Evolutionary conservation across 768 basidiomycete genomes (phyloP).

Genomic region (Jaapia argillacea): DNA sequence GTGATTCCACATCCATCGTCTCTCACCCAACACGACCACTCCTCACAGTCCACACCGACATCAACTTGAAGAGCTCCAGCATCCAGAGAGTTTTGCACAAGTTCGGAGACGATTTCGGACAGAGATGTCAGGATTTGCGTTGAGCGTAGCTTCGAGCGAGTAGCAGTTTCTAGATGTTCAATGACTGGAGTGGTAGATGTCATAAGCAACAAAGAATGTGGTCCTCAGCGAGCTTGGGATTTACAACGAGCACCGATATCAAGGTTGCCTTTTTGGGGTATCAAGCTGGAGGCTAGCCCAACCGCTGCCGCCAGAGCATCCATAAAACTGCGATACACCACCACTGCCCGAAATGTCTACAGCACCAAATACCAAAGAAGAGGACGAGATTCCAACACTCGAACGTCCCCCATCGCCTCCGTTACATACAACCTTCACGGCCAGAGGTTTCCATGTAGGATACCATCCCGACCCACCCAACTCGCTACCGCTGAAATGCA

Average conservation of each 20-base stretch:
- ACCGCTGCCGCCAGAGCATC: too few relatives aligned
- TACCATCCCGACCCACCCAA: slow-evolving; percentile 5
- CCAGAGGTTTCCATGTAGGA: slow-evolving; percentile 68
- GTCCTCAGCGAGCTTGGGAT: too few relatives aligned
- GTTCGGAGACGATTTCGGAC: slow-evolving; percentile 70
- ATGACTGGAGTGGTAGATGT: too few relatives aligned
- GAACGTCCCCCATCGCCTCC: slow-evolving; percentile 65
- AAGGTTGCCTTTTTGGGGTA: too few relatives aligned
- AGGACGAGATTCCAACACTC: slow-evolving; percentile 41
- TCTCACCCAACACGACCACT: slow-evolving; percentile 78
- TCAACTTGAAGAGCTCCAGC: slow-evolving; percentile 62
- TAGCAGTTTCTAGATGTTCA: slow-evolving; percentile 17
- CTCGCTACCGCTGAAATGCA: not conserved
- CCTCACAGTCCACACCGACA: slow-evolving; percentile 60
- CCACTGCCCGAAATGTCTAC: too few relatives aligned
- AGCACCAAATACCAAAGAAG: too few relatives aligned
- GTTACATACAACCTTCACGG: slow-evolving; percentile 58
- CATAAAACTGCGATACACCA: too few relatives aligned
- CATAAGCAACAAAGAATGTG: too few relatives aligned
- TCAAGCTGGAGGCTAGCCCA: too few relatives aligned
- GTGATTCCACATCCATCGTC: slow-evolving; percentile 80
- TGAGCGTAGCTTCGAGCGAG: slow-evolving; percentile 67
- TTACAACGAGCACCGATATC: too few relatives aligned
- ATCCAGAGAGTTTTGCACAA: slow-evolving; percentile 87
- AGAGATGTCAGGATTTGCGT: slow-evolving; percentile 78